Percentiles rank a stretch among this genome's conserved stretches.
Evolutionary conservation across 352 stramenopile genomes (phyloP).

Genomic region (Phytopythium sindhum): DNA sequence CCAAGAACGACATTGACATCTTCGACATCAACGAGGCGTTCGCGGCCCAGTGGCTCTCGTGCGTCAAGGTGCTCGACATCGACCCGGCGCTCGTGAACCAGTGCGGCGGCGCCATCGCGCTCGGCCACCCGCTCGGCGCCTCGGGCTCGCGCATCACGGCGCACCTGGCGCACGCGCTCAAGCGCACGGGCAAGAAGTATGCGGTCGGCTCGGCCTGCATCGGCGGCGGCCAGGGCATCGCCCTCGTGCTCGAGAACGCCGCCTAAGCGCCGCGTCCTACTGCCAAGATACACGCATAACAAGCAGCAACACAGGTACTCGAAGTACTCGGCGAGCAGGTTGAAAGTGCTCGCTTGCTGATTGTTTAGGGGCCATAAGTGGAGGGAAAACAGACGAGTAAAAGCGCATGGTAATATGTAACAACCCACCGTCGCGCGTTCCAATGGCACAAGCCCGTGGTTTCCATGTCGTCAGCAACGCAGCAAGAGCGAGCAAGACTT

Average conservation of each 20-base stretch:
- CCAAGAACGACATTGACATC: constrained; percentile 94
- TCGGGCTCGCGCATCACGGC: constrained; percentile 91
- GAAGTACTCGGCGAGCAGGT: not conserved
- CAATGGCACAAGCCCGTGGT: not conserved
- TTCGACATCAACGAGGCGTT: constrained; percentile 99
- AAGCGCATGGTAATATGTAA: not conserved
- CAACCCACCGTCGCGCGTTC: not conserved
- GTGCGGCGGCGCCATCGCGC: constrained; percentile 94
- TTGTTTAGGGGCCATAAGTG: not conserved
- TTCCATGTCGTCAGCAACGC: not conserved
- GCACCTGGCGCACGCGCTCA: constrained; percentile 88
- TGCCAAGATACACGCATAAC: not conserved
- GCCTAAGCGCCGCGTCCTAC: constrained; percentile 28
- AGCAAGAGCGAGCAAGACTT: not conserved
- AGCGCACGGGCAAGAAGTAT: constrained; percentile 89
- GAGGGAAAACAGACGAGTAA: not conserved
- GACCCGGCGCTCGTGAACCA: constrained; percentile 93
- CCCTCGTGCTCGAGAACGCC: constrained; percentile 93
- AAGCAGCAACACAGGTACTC: not conserved
- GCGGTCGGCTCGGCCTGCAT: constrained; percentile 97
- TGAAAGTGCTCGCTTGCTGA: not conserved
- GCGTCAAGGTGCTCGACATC: constrained; percentile 95
- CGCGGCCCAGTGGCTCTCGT: constrained; percentile 95
- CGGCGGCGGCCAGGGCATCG: constrained; percentile 97
- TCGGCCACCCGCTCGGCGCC: constrained; percentile 96